Evolutionary conservation across 768 basidiomycete genomes (phyloP), one percentile per base, ranked within the genome.

Genomic region (Inosperma sp.): DNA sequence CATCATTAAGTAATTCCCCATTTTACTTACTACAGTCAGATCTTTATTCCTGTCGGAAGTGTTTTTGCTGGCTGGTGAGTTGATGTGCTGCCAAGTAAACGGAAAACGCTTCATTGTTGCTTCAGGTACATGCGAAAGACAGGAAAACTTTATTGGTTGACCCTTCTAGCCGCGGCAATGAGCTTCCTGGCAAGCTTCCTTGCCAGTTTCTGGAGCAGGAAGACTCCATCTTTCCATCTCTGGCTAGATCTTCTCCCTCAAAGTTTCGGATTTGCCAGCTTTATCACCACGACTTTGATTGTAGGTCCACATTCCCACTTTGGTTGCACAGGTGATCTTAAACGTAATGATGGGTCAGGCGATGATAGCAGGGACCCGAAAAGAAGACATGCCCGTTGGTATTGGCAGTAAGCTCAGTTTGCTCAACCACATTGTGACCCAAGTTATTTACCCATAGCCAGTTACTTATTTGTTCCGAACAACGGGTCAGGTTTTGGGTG

Each of bases 391-490:
- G 76, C 84, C 92, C 9, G 83, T 95, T 35, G 91, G 90, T 45
- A 94, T 87, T 27, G 92, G 92, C 65, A 88, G 92, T 93, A 70
- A 72, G 67, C 41, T 9, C 36, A 12, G 52, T 48, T n/a, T 44
- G 48, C 40, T 45, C 45, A 44, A 44, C 43, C 55, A 52, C 51
- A 54, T 43, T 56, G 55, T 54, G 43, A 30, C 44, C 54, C 55
- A 52, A 48, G 31, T 53, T 47, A 49, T 53, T 26, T 53, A 34
- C 23, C 43, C 39, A 41, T 46, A 40, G 49, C 14, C 59, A 95
- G 93, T 94, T 60, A 89, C 88, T 26, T 98, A 98, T 68, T 75
- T 96, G 40, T 95, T 94, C 74, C 76, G 94, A 56, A 93, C 92
- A 7, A 88, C 90, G 14, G 94, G 94, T 3, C 95, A 97, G 72